Percentiles rank a stretch among this genome's conserved stretches.
Evolutionary conservation across 495 filamentous ascomycete species (phyloP).

Genomic region (Hypoxylon crocopeplum): DNA sequence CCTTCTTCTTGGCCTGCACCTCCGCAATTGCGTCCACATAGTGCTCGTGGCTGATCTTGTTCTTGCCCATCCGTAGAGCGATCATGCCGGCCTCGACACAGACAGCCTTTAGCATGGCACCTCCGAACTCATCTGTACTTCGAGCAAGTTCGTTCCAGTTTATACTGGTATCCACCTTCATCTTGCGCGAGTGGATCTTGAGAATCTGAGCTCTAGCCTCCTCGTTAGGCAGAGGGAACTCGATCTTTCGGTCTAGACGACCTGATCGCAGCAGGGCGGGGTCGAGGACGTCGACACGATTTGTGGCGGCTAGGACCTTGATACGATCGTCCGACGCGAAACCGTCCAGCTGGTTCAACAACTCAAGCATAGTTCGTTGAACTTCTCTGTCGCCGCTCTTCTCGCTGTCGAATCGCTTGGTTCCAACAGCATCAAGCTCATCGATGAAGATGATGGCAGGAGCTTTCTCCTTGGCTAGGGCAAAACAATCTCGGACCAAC

Average conservation of each 20-base stretch:
- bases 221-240: conserved; percentile 99
- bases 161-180: conserved; percentile 91
- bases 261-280: conserved; percentile 93
- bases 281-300: conserved; percentile 97
- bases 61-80: conserved; percentile 87
- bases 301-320: conserved; percentile 98
- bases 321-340: conserved; percentile 99
- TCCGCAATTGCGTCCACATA: conserved; percentile 99
- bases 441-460: conserved; percentile 99
- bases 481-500: conserved; percentile 96
- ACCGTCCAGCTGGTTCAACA: conserved; percentile 98
- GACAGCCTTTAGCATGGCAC: conserved; percentile 96
- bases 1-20: conserved; percentile 98
- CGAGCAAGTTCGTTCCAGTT: conserved; percentile 97
- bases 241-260: conserved; percentile 97
- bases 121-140: conserved; percentile 99
- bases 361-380: conserved; percentile 97
- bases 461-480: conserved; percentile 96
- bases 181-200: conserved; percentile 96
- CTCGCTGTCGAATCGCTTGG: conserved; percentile 98
- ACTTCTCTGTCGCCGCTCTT: conserved; percentile 98
- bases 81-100: conserved; percentile 99
- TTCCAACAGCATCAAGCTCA: conserved; percentile 95
- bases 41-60: conserved; percentile 96
- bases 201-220: conserved; percentile 97